Evolutionary conservation across 805 yeast species (phyloP), one percentile per base, ranked within the genome.

Genomic region (Isabelozyma heimii): DNA sequence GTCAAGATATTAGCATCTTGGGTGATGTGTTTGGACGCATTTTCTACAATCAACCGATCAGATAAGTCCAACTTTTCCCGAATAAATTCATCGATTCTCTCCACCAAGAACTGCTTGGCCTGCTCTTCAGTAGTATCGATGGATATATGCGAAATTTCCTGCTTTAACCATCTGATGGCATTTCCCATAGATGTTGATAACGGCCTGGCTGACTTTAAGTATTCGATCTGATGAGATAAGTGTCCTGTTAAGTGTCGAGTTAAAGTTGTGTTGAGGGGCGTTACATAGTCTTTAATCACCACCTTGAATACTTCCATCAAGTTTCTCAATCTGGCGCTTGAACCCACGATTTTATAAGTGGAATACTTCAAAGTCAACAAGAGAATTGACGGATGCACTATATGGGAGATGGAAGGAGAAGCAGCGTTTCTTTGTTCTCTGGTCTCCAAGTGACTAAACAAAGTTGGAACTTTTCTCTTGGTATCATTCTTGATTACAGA

Each of bases 161-260:
- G 98, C 62, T 94, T 94, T 54, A 94, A 77, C 97, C 97, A 91
- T 59, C 99, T 82, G 56, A 94, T 94, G 2, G 97, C 92, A 71
- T 91, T 94, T 47, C 99, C 99, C 99, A 94, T 94, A 0, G 97
- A 81, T 2, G 91, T 88, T 48, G 94, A 84, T 44, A 94, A 76
- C 0, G 98, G 97, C 53, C 99, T 82, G 3, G 97, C 91, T 8
- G 89, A 83, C 59, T 89, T 92, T 57, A 94, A 74, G 57, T 87
- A 89, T 64, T 92, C 99, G 55, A 94, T 94, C 69, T 94, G 99
- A 61, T 87, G 89, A 9, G 96, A 84, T 50, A 94, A 75, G 65
- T 91, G 92, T 30, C 86, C 84, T 0, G 97, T 90, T 60, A 94
- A 77, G 67, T 91, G 89, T 72, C 99, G 84, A 35, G 91, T 84